These are phyloP conservation scores for Neurospora sp. DNA, from an alignment of 495 filamentous ascomycete genomes.

Conservation along the genomic window DNA sequence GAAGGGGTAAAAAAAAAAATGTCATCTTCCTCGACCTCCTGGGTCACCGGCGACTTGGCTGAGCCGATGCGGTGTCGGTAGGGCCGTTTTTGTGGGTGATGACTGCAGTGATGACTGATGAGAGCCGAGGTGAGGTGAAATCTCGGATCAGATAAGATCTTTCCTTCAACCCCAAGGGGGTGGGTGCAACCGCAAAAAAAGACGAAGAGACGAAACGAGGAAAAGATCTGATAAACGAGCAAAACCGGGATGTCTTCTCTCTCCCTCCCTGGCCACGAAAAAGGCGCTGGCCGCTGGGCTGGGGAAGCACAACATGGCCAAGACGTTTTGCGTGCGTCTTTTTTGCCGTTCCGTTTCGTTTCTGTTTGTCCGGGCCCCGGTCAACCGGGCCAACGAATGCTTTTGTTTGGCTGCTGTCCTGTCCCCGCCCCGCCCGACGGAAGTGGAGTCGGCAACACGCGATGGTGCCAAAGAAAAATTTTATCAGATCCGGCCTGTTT, in stretches of 20 bases:
- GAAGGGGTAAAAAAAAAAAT: background rate
- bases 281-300: background rate
- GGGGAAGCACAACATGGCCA: background rate
- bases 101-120: background rate
- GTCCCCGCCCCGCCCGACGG: background rate
- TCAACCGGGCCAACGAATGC: background rate
- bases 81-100: background rate
- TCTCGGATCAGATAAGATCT: constrained; percentile 9
- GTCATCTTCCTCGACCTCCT: background rate
- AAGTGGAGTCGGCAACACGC: background rate
- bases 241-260: background rate
- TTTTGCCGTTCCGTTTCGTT: background rate
- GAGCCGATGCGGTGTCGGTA: background rate
- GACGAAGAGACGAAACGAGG: background rate
- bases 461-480: background rate
- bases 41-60: background rate
- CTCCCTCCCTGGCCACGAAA: background rate
- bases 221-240: background rate
- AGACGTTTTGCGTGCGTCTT: background rate
- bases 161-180: background rate
- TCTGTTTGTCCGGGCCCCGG: too few species aligned
- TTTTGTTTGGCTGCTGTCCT: background rate
- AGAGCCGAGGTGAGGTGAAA: background rate
- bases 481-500: constrained; percentile 14
- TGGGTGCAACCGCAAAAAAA: background rate